Percentiles rank a stretch among this genome's conserved stretches.
Conservation (phyloP, 768 basidiomycete genomes). For the Russula foetens region DNA sequence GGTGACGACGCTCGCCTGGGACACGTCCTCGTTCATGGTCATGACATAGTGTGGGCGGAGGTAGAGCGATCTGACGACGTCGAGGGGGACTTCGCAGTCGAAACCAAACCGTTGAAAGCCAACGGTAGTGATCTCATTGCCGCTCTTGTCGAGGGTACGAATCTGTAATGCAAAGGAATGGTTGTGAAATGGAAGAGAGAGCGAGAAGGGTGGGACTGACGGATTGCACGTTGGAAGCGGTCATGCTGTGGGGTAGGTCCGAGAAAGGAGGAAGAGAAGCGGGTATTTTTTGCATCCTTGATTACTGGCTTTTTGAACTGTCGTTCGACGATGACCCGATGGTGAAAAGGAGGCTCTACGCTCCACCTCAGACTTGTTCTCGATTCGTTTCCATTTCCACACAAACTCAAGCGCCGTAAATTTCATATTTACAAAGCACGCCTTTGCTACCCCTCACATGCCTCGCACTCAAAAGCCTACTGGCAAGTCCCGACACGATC, state of each 20-base stretch:
- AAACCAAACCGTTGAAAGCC: slow-evolving; percentile 86
- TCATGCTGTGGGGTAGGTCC: slow-evolving; percentile 9
- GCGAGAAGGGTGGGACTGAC: not conserved
- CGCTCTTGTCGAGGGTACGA: slow-evolving; percentile 63
- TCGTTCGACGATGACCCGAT: not conserved
- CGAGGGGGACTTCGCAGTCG: slow-evolving; percentile 74
- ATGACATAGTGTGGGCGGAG: slow-evolving; percentile 72
- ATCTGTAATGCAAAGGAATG: slow-evolving; percentile 35
- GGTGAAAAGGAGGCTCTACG: too few relatives aligned
- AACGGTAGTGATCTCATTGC: slow-evolving; percentile 66
- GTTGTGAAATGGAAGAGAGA: not conserved
- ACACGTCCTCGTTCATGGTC: slow-evolving; percentile 28
- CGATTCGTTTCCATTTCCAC: too few relatives aligned
- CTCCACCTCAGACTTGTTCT: too few relatives aligned
- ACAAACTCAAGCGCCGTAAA: too few relatives aligned
- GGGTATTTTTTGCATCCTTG: not conserved
- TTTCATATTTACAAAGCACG: too few relatives aligned
- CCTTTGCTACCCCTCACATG: slow-evolving; percentile 36
- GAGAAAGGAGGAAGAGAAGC: not conserved
- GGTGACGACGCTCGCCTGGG: slow-evolving; percentile 29
- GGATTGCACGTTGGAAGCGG: slow-evolving; percentile 1
- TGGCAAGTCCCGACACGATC: slow-evolving; percentile 70
- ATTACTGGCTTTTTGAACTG: not conserved
- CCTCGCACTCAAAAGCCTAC: slow-evolving; percentile 50
- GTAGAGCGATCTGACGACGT: slow-evolving; percentile 81